Evolutionary conservation across 805 yeast species (phyloP).

Genomic region (Nakazawaea molendinolei): DNA sequence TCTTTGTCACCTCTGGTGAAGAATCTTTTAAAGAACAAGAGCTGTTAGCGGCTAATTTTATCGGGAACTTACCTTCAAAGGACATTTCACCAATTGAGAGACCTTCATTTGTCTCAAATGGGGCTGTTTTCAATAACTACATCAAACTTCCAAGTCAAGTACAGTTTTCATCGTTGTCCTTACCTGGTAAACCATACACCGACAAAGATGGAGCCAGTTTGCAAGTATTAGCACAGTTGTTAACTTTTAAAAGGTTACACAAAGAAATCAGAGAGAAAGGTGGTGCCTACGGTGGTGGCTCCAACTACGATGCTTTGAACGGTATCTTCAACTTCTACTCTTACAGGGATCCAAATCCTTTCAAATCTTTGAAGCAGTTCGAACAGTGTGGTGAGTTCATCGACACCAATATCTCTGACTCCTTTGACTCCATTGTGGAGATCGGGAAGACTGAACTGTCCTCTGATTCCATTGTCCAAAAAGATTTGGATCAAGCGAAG

Average conservation of each 20-base stretch:
- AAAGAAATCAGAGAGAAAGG: slow-evolving; percentile 90
- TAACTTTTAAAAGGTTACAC: slow-evolving; percentile 80
- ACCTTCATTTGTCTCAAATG: slow-evolving; percentile 11
- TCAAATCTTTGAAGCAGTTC: slow-evolving; percentile 59
- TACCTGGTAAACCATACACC: slow-evolving; percentile 59
- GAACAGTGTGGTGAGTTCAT: slow-evolving; percentile 44
- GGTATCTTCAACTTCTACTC: slow-evolving; percentile 82
- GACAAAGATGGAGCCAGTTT: slow-evolving; percentile 77
- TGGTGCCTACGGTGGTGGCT: slow-evolving; percentile 98
- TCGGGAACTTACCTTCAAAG: slow-evolving; percentile 9
- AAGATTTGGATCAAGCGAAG: slow-evolving; percentile 84
- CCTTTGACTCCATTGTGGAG: slow-evolving; percentile 20
- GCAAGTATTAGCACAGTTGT: slow-evolving; percentile 72
- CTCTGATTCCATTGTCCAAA: slow-evolving; percentile 20
- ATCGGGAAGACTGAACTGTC: slow-evolving; percentile 23
- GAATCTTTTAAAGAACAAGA: slow-evolving; percentile 31
- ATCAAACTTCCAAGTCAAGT: slow-evolving; percentile 84
- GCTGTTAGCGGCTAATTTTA: slow-evolving; percentile 26
- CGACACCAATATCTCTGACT: slow-evolving; percentile 25
- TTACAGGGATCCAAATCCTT: slow-evolving; percentile 89
- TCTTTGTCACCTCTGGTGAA: slow-evolving; percentile 55
- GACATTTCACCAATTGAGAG: slow-evolving; percentile 2
- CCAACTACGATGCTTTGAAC: slow-evolving; percentile 70
- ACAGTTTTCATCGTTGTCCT: slow-evolving; percentile 67
- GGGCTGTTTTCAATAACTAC: slow-evolving; percentile 29